Base-by-base conservation (phyloP, 208 protist genomes). In the Lotmaria passim region DNA sequence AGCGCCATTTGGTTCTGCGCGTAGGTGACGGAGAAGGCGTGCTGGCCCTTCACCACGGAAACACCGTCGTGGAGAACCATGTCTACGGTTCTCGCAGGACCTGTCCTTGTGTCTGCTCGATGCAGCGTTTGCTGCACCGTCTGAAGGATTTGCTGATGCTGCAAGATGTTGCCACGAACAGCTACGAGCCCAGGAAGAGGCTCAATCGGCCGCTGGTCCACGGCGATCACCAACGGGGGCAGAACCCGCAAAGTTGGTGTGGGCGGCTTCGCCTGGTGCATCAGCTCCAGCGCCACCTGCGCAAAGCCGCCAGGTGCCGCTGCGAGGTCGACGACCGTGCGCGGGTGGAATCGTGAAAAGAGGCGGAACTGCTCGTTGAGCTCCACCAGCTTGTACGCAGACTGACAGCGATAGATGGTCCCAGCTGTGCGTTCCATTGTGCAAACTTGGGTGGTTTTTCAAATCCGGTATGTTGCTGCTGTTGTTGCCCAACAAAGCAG, bases 1-100 rank as follows among this genome's bases (percentile, higher is more conserved):
- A 93, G 34, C 21, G 79, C 78, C 88, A 93, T 91, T 77, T 93
- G 85, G 56, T 82, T 88, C 69, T 93, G 88, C 11, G 78, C 85
- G 72, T 93, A 93, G 10, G 81, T 90, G 34, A 90, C 81, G 12
- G 88, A 91, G 61, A 83, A 85, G 48, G 73, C 67, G 30, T 76
- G 78, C 47, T 93, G 85, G 15, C 74, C 73, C 50, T 78, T 75
- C 44, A 81, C 77, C 30, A 91, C 83, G n/a, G 85, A 91, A 0
- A 93, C 88, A 14, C 88, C 85, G 63, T 93, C 85, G 65, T 93
- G 85, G 15, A 91, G 72, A 28, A 91, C 81, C 17, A 80, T 73
- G 10, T 85, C 44, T 36, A 93, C 75, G n/a, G 48, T 31, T 41
- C 76, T 71, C 23, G 53, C 24, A 0, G 17, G 12, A 1, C 3